Evolutionary conservation across 352 stramenopile species (phyloP), one percentile per base, ranked within the genome.

Genomic region (Albugo candida): DNA sequence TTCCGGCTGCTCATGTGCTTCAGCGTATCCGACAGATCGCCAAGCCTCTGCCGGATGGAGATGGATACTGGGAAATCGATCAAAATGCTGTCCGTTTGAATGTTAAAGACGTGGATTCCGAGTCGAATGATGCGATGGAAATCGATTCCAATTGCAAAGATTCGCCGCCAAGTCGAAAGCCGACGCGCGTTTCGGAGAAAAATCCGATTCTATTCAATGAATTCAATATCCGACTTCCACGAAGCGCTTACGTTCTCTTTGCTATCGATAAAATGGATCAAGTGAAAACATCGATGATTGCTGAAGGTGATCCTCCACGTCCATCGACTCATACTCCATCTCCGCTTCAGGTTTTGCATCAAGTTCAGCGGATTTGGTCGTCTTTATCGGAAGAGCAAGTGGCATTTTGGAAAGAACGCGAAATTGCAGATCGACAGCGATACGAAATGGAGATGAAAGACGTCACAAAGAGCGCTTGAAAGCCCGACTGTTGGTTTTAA

Each of bases 11-110:
- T 39, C 80, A 81, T 27, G 69, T 83, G 20, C 54, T 83, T n/a
- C 73, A 78, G 58, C 70, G 69, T 41, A 82, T 83, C 39, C 69
- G 71, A 11, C 65, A 81, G 47, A 71, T 81, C 17, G 69, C 67
- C 1, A 58, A 80, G 36, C 55, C 65, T 20, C 56, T 81, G 17
- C 11, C 41, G 20, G 16, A 47, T 48, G 38, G 24, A 31, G 24
- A 31, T 10, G 24, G 3, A 31, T 31, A 31, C 24, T 31, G 55
- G 75, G 36, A 62, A 64, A 17, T 52, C 65, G 6, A 63, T 58
- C 0, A 79, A 81, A 46, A 67, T 65, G 6, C 34, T 63, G 36
- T 34, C 79, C 16, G 69, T 51, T 13, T 79, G 69, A 67, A 56
- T 43, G 39, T 60, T 79, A n/a, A 75, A 73, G 45, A 31, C 8